Percentiles rank a stretch among this genome's conserved stretches.
Evolutionary conservation across 2,329 filamentous ascomycete genomes (phyloP).

Genomic region (Penicillium sclerotiorum): DNA sequence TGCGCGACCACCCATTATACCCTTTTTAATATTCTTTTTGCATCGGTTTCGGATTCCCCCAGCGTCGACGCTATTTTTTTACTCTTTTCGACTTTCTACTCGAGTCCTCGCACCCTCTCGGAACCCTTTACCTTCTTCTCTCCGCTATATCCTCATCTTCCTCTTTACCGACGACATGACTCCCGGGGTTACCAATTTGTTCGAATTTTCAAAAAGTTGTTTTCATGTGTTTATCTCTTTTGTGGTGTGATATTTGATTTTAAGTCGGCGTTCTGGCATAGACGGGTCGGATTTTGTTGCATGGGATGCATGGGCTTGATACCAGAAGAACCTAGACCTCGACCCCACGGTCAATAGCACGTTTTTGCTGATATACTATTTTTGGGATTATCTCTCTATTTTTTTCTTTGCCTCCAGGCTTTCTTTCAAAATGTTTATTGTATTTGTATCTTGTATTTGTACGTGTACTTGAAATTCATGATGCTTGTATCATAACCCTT

Average conservation of each 20-base stretch:
- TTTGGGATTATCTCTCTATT: conserved; percentile 8
- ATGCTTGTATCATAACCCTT: conserved; percentile 25
- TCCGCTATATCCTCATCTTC: conserved; percentile 8
- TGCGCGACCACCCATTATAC: conserved; percentile 30
- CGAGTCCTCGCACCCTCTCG: conserved; percentile 17
- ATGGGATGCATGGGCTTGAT: conserved; percentile 44
- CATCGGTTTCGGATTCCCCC: conserved; percentile 30
- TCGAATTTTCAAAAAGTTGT: conserved; percentile 8
- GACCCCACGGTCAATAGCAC: conserved; percentile 41
- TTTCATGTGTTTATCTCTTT: conserved; percentile 5
- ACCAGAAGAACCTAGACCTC: conserved; percentile 42
- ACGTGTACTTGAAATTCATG: background rate
- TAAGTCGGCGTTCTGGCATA: conserved; percentile 42
- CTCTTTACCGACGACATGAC: conserved; percentile 12
- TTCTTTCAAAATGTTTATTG: background rate
- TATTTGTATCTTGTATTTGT: conserved; percentile 9
- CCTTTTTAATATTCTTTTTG: conserved; percentile 31
- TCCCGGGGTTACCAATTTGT: conserved; percentile 3
- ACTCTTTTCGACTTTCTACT: conserved; percentile 14
- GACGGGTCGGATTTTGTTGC: conserved; percentile 36
- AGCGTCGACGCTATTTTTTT: conserved; percentile 23
- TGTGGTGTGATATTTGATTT: conserved; percentile 19
- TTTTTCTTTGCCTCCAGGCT: too few relatives aligned
- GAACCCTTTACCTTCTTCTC: conserved; percentile 12
- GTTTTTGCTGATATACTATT: conserved; percentile 23